Conservation (phyloP, 345 rosid species). For the Aurinia saxatilis region DNA sequence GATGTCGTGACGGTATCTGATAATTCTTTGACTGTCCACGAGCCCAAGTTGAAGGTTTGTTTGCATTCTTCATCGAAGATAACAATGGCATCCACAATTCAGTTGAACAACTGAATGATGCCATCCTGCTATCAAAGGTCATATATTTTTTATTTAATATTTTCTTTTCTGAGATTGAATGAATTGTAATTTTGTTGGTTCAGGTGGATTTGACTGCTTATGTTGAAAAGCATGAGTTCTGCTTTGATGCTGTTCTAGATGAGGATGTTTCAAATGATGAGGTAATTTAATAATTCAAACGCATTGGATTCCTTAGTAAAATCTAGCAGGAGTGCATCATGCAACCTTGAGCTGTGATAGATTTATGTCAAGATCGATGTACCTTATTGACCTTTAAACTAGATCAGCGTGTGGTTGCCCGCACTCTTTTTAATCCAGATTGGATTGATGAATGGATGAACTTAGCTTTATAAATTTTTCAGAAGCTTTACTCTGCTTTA, state of each 20-base stretch:
- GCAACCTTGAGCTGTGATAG: slow-evolving; percentile 2
- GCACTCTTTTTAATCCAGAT: background rate
- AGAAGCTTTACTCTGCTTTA: slow-evolving; percentile 7
- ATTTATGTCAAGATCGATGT: background rate
- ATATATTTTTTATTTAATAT: slow-evolving; percentile 5
- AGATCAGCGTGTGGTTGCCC: slow-evolving; percentile 1
- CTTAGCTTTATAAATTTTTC: background rate
- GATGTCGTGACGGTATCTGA: slow-evolving; percentile 78
- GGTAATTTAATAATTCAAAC: slow-evolving; percentile 34
- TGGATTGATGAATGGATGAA: slow-evolving; percentile 1
- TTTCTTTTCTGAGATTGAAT: slow-evolving; percentile 5
- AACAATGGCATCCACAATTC: slow-evolving; percentile 22
- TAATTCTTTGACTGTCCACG: slow-evolving; percentile 77
- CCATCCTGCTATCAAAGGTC: slow-evolving; percentile 22
- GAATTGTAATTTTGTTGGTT: slow-evolving; percentile 20
- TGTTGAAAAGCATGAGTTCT: slow-evolving; percentile 96
- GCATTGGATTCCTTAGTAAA: background rate
- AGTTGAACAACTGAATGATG: slow-evolving; percentile 24
- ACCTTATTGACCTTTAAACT: background rate
- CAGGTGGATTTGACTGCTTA: slow-evolving; percentile 99
- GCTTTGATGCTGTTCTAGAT: slow-evolving; percentile 95
- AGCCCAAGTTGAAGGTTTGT: slow-evolving; percentile 90
- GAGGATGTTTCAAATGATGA: slow-evolving; percentile 77
- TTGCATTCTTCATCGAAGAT: slow-evolving; percentile 21
- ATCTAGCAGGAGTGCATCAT: background rate